Percentiles rank a stretch among this genome's conserved stretches.
Conservation (phyloP, 73 alveolate species). For the Paramecium caudatum region DNA sequence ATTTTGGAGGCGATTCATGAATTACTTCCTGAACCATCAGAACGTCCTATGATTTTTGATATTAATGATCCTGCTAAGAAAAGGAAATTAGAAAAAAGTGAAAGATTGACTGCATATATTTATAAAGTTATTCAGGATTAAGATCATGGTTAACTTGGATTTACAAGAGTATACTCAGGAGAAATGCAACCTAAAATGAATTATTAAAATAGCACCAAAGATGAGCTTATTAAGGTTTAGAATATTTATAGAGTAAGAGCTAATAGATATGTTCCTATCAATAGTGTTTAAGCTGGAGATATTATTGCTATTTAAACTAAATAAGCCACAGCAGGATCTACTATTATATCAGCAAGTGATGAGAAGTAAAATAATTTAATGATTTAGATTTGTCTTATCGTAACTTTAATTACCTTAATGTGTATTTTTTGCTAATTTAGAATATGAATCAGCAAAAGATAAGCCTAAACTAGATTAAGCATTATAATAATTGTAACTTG, state of each 20-base stretch:
- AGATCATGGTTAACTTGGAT: conserved; percentile 86
- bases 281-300: conserved; percentile 87
- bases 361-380: neutral
- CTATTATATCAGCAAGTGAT: neutral
- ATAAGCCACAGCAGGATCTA: conserved; percentile 31
- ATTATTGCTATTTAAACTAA: conserved; percentile 89
- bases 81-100: conserved; percentile 75
- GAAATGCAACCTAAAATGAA: neutral
- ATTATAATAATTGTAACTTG: conserved; percentile 80
- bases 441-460: conserved; percentile 81
- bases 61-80: conserved; percentile 54
- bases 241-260: conserved; percentile 86
- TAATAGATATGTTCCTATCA: conserved; percentile 82
- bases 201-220: conserved; percentile 32
- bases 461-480: conserved; percentile 80
- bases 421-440: conserved; percentile 91
- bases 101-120: conserved; percentile 85
- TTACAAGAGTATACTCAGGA: conserved; percentile 84
- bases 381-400: conserved; percentile 73
- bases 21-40: conserved; percentile 89
- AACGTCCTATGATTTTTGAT: conserved; percentile 62
- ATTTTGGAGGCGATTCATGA: conserved; percentile 84
- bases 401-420: conserved; percentile 92
- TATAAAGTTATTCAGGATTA: conserved; percentile 87
- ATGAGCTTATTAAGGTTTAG: conserved; percentile 62